Conservation (phyloP, 2,329 filamentous ascomycete species). For the Tothia fuscella region DNA sequence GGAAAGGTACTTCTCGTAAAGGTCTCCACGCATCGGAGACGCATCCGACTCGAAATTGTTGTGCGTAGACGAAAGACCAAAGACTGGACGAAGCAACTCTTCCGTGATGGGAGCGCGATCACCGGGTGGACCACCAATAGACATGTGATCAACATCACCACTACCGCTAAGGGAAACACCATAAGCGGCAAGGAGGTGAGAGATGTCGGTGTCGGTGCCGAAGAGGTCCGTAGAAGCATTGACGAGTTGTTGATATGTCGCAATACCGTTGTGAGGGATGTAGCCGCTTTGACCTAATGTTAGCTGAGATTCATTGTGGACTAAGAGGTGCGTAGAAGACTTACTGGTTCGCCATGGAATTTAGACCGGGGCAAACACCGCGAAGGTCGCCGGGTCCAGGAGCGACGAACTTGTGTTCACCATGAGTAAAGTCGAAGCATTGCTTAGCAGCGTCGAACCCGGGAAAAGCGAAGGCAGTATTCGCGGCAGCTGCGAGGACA, state of each 20-base stretch:
- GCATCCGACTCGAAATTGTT: slow-evolving; percentile 15
- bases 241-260: background rate
- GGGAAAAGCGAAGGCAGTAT: background rate
- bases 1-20: background rate
- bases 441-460: background rate
- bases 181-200: background rate
- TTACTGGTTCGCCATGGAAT: background rate
- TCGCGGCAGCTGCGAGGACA: background rate
- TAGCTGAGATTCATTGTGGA: background rate
- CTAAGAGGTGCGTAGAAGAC: background rate
- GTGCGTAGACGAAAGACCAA: slow-evolving; percentile 20
- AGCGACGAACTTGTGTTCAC: background rate
- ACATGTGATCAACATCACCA: slow-evolving; percentile 1
- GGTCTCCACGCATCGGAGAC: background rate
- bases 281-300: background rate
- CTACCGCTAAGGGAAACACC: background rate
- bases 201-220: background rate
- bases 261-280: background rate
- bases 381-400: background rate
- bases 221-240: background rate
- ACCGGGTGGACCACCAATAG: slow-evolving; percentile 1
- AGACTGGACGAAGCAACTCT: slow-evolving; percentile 16
- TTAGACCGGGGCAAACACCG: background rate
- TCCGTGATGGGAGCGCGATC: background rate
- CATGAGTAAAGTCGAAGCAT: background rate